Percentiles rank a stretch among this genome's conserved stretches.
phyloP scores from a whole-genome alignment of 1,284 basidiomycete genomes.

The Coriolopsis trogii region DNA sequence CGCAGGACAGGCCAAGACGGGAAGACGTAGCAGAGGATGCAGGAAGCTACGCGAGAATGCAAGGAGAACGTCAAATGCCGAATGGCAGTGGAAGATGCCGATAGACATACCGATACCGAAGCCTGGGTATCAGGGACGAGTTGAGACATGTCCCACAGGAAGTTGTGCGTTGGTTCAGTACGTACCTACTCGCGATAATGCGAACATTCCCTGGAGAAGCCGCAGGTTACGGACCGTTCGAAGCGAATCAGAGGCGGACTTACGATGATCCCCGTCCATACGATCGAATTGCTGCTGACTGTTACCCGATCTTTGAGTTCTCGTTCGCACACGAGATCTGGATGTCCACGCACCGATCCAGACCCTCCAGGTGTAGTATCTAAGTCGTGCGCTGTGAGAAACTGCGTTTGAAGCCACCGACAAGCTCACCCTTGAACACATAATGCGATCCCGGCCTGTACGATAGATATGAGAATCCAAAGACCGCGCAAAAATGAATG shows the following conservation, averaged over 20 bases:
- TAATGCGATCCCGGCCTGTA: constrained; percentile 18
- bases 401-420: background rate
- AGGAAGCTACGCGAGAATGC: constrained; percentile 7
- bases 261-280: constrained; percentile 19
- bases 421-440: constrained; percentile 21
- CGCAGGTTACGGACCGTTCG: background rate
- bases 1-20: constrained; percentile 15
- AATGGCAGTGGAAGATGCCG: background rate
- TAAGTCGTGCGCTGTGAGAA: background rate
- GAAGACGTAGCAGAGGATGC: constrained; percentile 17
- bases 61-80: background rate
- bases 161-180: background rate
- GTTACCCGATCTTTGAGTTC: background rate
- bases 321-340: background rate
- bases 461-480: background rate
- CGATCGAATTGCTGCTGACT: constrained; percentile 20
- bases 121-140: background rate
- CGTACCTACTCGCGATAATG: constrained; percentile 20
- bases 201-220: constrained; percentile 13
- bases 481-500: background rate
- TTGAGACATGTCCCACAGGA: background rate
- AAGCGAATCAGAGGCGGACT: background rate
- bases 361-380: constrained; percentile 23
- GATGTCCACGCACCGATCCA: constrained; percentile 16
- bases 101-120: constrained; percentile 19